These are phyloP conservation scores for Starmerella stigmatis DNA, from an alignment of 805 yeast genomes.

Conservation along the genomic window DNA sequence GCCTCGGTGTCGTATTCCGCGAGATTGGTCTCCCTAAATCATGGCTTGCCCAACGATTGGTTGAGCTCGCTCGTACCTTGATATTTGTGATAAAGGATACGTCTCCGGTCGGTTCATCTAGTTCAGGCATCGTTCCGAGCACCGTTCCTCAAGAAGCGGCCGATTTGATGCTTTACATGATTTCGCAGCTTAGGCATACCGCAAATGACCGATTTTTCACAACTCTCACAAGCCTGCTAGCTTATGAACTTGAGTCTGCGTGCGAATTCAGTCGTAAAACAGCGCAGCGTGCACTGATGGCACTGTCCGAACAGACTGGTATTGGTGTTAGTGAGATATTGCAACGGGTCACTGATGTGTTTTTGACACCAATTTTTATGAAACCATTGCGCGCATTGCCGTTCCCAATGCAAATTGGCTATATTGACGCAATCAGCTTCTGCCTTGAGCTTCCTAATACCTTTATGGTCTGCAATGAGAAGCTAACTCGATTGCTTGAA, in stretches of 20 bases:
- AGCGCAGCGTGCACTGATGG: conserved; percentile 58
- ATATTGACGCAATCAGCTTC: conserved; percentile 92
- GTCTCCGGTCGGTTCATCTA: conserved; percentile 25
- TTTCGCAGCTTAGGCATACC: conserved; percentile 31
- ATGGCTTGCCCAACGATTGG: conserved; percentile 69
- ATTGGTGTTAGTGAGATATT: conserved; percentile 66
- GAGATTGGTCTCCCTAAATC: conserved; percentile 56
- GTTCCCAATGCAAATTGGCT: conserved; percentile 97
- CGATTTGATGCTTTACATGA: conserved; percentile 49
- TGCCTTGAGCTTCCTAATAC: conserved; percentile 73
- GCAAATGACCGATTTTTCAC: conserved; percentile 64
- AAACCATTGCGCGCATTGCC: conserved; percentile 95
- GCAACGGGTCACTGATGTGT: conserved; percentile 68
- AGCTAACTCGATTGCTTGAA: conserved; percentile 66
- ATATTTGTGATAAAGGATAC: conserved; percentile 77
- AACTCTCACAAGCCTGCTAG: conserved; percentile 75
- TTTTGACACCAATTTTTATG: conserved; percentile 89
- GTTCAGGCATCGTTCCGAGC: conserved; percentile 77
- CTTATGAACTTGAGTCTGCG: conserved; percentile 85
- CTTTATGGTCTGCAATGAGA: conserved; percentile 79
- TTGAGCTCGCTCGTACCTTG: conserved; percentile 75
- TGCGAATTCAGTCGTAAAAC: conserved; percentile 72
- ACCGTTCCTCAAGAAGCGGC: conserved; percentile 66
- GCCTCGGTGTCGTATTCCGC: conserved; percentile 60
- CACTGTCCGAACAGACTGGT: conserved; percentile 57